Conservation (phyloP, 169 alveolate genomes). For the Eimeria acervulina region DNA sequence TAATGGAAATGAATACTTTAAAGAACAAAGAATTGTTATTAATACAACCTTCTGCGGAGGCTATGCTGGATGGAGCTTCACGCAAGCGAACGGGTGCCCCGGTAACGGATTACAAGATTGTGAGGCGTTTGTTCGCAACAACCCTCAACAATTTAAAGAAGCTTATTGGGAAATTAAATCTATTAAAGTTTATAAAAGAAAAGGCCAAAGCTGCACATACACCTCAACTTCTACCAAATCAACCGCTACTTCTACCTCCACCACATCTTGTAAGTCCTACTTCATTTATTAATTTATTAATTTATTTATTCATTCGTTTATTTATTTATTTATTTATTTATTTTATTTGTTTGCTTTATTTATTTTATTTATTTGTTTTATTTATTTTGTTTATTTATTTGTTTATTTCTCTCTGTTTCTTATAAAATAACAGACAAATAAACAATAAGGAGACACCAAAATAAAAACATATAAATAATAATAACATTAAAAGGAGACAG, state of each 20-base stretch:
- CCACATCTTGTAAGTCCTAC: background rate
- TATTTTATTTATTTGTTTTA: too few species aligned
- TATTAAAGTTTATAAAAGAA: slow-evolving; percentile 20
- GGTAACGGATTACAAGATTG: slow-evolving; percentile 62
- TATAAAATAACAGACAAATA: too few species aligned
- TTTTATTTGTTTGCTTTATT: too few species aligned
- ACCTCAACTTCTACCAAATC: background rate
- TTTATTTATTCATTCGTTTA: too few species aligned
- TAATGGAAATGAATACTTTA: slow-evolving; percentile 4
- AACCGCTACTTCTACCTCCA: background rate
- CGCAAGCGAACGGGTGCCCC: slow-evolving; percentile 34
- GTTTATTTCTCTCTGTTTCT: too few species aligned
- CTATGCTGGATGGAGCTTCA: slow-evolving; percentile 45
- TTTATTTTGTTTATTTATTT: too few species aligned
- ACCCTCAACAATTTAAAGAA: slow-evolving; percentile 17
- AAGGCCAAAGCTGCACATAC: background rate
- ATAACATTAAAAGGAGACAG: background rate
- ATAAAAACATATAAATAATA: too few species aligned
- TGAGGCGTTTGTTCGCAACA: slow-evolving; percentile 44
- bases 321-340: too few species aligned
- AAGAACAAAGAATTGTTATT: slow-evolving; percentile 43
- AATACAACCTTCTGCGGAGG: slow-evolving; percentile 76
- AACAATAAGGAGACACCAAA: too few species aligned
- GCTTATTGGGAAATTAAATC: slow-evolving; percentile 75
- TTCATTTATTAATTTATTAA: too few species aligned